Percentiles rank a stretch among this genome's conserved stretches.
Evolutionary conservation across 805 yeast genomes (phyloP).

Genomic region (Saccharomycopsis sp.): DNA sequence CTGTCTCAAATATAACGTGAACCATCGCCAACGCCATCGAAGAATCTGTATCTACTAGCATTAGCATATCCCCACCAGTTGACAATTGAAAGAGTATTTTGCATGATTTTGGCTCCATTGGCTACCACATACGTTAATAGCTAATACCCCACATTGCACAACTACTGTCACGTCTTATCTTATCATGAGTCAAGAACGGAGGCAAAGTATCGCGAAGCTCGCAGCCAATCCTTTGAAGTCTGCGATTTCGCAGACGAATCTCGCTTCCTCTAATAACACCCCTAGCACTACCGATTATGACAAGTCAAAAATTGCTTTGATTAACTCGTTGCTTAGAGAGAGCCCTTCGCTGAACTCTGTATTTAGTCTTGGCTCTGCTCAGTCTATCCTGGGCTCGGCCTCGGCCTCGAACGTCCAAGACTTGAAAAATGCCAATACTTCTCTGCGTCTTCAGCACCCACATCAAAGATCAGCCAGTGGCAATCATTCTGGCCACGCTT

Average conservation of each 20-base stretch:
- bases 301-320: constrained; percentile 14
- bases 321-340: constrained; percentile 14
- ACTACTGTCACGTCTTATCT: not conserved
- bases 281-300: not conserved
- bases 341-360: constrained; percentile 19
- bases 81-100: too few species aligned
- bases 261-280: not conserved
- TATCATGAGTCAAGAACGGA: constrained; percentile 4
- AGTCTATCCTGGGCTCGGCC: not conserved
- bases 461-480: not conserved
- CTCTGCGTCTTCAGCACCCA: not conserved
- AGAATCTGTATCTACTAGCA: not conserved
- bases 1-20: not conserved
- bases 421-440: not conserved
- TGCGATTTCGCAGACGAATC: constrained; percentile 2
- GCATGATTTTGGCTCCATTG: too few species aligned
- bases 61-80: too few species aligned
- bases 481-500: not conserved
- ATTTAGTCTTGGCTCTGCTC: constrained; percentile 10
- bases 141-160: too few species aligned
- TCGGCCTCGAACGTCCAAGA: not conserved
- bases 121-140: too few species aligned
- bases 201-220: constrained; percentile 16
- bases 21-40: not conserved
- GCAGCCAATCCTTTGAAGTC: constrained; percentile 12